phyloP scores from a whole-genome alignment of 2,329 filamentous ascomycete genomes.

The Claviceps spartinae region DNA sequence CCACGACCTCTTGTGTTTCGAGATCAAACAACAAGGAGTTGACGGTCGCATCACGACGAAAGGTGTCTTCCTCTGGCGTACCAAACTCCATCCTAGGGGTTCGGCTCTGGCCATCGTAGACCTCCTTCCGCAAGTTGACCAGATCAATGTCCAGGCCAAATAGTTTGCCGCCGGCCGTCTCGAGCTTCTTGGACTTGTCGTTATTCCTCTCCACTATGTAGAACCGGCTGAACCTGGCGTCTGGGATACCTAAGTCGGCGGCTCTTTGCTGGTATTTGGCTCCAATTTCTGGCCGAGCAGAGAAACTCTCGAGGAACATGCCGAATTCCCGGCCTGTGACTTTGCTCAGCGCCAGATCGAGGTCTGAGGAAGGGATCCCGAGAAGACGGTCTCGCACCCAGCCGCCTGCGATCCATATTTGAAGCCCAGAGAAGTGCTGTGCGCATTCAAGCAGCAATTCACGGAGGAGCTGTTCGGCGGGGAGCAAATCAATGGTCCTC shows the following conservation, averaged over 20 bases:
- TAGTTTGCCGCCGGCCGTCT: conserved; percentile 7
- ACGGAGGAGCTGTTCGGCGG: not conserved
- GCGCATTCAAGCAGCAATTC: conserved; percentile 8
- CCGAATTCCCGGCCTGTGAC: conserved; percentile 8
- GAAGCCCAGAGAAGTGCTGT: conserved; percentile 5
- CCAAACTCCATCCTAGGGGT: conserved; percentile 10
- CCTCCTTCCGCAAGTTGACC: conserved; percentile 10
- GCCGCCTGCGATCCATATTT: conserved; percentile 10
- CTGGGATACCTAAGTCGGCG: conserved; percentile 2
- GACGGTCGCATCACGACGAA: conserved; percentile 9
- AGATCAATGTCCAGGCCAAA: conserved; percentile 10
- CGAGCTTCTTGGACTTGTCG: conserved; percentile 8
- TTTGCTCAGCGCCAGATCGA: conserved; percentile 8
- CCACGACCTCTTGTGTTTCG: conserved; percentile 8
- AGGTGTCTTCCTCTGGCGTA: conserved; percentile 9
- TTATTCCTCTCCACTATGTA: conserved; percentile 7
- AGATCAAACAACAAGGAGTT: conserved; percentile 9
- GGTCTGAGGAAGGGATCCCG: conserved; percentile 8
- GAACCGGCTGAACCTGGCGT: conserved; percentile 3
- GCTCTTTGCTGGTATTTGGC: conserved; percentile 3
- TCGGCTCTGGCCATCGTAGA: conserved; percentile 8
- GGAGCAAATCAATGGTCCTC: not conserved
- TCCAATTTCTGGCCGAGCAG: conserved; percentile 1
- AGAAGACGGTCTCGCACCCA: conserved; percentile 11
- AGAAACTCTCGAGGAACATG: conserved; percentile 5